Evolutionary conservation across 306 rosid species (phyloP), one percentile per base, ranked within the genome.

Genomic region (Vigna mungo): DNA sequence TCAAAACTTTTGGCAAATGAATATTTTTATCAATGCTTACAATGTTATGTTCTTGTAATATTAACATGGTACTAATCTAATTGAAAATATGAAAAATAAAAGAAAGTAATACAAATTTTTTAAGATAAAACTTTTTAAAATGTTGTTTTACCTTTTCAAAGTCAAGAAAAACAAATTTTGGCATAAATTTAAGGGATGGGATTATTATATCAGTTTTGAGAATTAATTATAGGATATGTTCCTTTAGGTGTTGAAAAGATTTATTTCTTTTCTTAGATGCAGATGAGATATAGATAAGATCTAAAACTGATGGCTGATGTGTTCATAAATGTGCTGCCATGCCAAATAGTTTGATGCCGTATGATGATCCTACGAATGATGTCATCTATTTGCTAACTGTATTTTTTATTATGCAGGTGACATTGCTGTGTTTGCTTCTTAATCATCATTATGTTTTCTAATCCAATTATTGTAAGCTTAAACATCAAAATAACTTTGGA

Each of bases 361-460:
- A 58, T 44, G 36, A 20, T 81, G 85, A 75, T 53, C 25, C 53
- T 47, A 76, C 47, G n/a, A 61, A 7, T 51, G 44, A 41, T 36
- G 78, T 61, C 65, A 70, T n/a, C 46, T 41, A 51, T 51, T 5
- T 59, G 47, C 23, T 37, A 51, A 21, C 47, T 21, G n/a, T 3
- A 9, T 30, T 47, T 46, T 46, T 30, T 46, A 23, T 46, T 21
- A 18, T 41, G 18, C 53, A 66, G 20, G 37, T 43, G 10, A 6
- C 52, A 34, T 34, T 34, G 37, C 7, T 36, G 2, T 36, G 41
- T 7, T 36, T 36, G 2, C 2, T 64, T 65, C 41, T 20, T 9
- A 65, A 64, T 4, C 46, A 17, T 5, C 13, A 37, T 37, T 65
- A 9, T 41, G 6, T 41, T 17, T 41, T 6, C 1, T 32, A 27